Percentiles rank a stretch among this genome's conserved stretches.
phyloP scores from a whole-genome alignment of 2,329 filamentous ascomycete genomes.

The Magnaporthiopsis rhizophila region DNA sequence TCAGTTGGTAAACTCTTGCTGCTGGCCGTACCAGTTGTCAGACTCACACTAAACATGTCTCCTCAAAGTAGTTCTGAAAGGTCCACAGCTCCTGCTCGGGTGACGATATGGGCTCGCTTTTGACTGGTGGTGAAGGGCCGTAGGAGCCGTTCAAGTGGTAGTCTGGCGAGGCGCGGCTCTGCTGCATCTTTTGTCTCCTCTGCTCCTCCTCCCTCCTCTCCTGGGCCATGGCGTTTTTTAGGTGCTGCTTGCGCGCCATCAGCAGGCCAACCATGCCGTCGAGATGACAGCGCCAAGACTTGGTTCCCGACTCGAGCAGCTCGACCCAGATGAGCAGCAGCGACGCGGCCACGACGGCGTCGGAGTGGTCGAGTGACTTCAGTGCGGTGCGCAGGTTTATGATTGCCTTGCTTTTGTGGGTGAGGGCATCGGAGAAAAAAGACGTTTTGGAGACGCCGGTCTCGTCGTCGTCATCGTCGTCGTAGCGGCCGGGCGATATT shows the following conservation, averaged over 20 bases:
- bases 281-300: constrained; percentile 9
- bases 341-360: constrained; percentile 8
- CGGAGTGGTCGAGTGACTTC: constrained; percentile 4
- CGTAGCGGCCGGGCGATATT: not conserved
- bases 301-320: constrained; percentile 9
- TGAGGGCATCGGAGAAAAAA: constrained; percentile 6
- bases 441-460: not conserved
- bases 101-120: not conserved
- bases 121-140: not conserved
- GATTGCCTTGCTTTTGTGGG: constrained; percentile 9
- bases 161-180: not conserved
- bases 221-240: not conserved
- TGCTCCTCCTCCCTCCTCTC: not conserved
- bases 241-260: not conserved
- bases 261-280: constrained; percentile 9
- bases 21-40: too few species aligned
- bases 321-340: constrained; percentile 10
- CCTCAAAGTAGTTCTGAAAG: constrained; percentile 6
- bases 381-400: constrained; percentile 6
- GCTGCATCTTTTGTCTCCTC: not conserved
- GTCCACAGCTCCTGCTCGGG: not conserved
- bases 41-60: constrained; percentile 2
- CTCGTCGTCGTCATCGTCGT: not conserved
- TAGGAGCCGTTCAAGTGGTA: not conserved
- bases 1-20: not conserved